Base-by-base conservation (phyloP, 176 grass and related monocot species). In the Tillandsia leiboldiana region DNA sequence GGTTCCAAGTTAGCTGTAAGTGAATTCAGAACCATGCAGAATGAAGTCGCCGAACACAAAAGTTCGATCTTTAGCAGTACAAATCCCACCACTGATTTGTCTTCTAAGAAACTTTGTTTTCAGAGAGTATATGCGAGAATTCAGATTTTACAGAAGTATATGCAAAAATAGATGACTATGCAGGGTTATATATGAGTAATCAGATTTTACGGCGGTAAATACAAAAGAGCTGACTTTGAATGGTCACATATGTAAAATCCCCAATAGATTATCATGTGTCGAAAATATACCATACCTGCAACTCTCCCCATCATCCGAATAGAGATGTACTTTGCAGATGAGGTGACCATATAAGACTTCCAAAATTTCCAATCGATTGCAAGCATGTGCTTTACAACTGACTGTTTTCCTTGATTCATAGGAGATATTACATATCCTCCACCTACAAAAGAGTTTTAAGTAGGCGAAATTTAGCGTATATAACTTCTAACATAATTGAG, bases 341-440 rank as follows among this genome's bases (percentile, higher is more conserved):
- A 86, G 49, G 90, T 82, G 76, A 94, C 74, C 63, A 99, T 70
- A 72, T 90, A 93, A 67, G 90, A 86, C 53, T 90, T 86, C 90
- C 87, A 99, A 73, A 94, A 86, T 83, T 94, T 99, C 90, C 95
- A 99, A 70, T 99, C 95, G 73, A 99, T 99, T 67, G 95, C 90
- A 83, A 99, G 84, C 90, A 99, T 99, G 81, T 99, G 95, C 59
- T 94, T 99, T 53, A 99, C 95, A 83, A 84, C 87, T 58, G 90
- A 94, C 75, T 88, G 74, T 74, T 84, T 93, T 68, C 95, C 95
- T 80, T 90, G 95, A 72, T 87, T 99, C 49, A 86, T 75, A 49
- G 87, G 90, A 65, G 84, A 86, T 90, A 94, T 99, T 61, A 99
- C 90, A 74, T 94, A 99, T 48, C 95, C 95, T 70, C 95, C 95